Evolutionary conservation across 179 eudicot genomes (phyloP), one percentile per base, ranked within the genome.

Genomic region (Pouteria campechiana): DNA sequence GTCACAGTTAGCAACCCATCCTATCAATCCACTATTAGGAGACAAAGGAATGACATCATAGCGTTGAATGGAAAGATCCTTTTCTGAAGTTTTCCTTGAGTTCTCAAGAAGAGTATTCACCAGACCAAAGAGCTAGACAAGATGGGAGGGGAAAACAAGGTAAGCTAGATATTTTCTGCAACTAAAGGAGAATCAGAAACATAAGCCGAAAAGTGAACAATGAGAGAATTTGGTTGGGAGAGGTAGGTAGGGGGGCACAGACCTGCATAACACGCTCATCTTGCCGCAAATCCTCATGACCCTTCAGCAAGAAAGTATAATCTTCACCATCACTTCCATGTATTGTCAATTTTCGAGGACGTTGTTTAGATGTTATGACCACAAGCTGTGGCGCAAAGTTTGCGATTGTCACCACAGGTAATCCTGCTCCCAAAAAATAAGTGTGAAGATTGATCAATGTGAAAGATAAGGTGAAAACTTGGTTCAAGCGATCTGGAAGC

Each of bases 181-280:
- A n/a, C n/a, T n/a, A n/a, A n/a, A n/a, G n/a, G n/a, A n/a, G n/a
- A n/a, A n/a, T 48, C 23, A 48, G 33, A 13, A 23, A 5, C 18
- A 16, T 3, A 39, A 22, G 22, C 0, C 18, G 15, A 6, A 7
- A 8, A n/a, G n/a, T n/a, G 28, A 31, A n/a, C 32, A 39, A 40
- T 5, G 7, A n/a, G 18, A 35, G 6, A 2, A n/a, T 48, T 11
- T n/a, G 37, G 25, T 25, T 25, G 25, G 14, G 41, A 48, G 37
- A 2, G 19, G 17, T 42, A 10, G 21, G 23, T 15, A 12, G 31
- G 28, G 21, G 23, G 60, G 22, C 17, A 14, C 15, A 13, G 42
- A 92, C 99, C 94, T 92, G 99, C 99, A 92, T 92, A 49, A 92
- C 99, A 38, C 99, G 96, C 68, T 92, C 99, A 71, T 92, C 99